Conservation (phyloP, 345 rosid species). For the Linum tenue region DNA sequence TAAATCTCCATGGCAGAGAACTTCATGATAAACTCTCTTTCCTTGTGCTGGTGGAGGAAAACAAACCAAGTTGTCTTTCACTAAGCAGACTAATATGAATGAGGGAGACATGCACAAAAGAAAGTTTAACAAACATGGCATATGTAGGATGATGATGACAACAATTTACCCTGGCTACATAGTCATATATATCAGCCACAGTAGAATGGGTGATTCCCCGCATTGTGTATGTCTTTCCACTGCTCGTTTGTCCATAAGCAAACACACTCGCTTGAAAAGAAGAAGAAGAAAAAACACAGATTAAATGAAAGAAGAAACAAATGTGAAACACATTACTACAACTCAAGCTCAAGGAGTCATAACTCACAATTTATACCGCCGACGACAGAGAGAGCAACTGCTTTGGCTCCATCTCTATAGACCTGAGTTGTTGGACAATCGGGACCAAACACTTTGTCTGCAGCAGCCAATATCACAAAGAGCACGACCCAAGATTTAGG, state of each 20-base stretch:
- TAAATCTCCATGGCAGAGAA: conserved; percentile 94
- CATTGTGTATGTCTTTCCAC: conserved; percentile 96
- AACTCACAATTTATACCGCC: conserved; percentile 67
- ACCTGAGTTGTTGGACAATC: conserved; percentile 64
- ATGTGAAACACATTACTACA: not conserved
- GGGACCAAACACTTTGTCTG: conserved; percentile 72
- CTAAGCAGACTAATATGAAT: not conserved
- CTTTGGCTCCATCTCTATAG: conserved; percentile 73
- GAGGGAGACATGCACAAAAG: not conserved
- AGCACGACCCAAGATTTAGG: not conserved
- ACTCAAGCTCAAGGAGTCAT: conserved; percentile 1
- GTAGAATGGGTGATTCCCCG: conserved; percentile 66
- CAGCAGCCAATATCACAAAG: conserved; percentile 18
- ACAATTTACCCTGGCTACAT: conserved; percentile 47
- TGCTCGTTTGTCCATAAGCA: conserved; percentile 97
- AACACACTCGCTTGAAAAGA: conserved; percentile 73
- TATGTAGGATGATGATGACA: not conserved
- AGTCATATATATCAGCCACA: conserved; percentile 73
- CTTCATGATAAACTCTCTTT: conserved; percentile 66
- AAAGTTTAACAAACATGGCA: not conserved
- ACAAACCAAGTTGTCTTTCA: conserved; percentile 1
- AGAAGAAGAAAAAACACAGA: not conserved
- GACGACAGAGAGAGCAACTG: conserved; percentile 79
- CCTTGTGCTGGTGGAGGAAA: conserved; percentile 41
- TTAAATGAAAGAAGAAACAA: not conserved